These are phyloP conservation scores for Melampsora abietis-canadensis DNA, from an alignment of 1,284 basidiomycete genomes.

Conservation along the genomic window DNA sequence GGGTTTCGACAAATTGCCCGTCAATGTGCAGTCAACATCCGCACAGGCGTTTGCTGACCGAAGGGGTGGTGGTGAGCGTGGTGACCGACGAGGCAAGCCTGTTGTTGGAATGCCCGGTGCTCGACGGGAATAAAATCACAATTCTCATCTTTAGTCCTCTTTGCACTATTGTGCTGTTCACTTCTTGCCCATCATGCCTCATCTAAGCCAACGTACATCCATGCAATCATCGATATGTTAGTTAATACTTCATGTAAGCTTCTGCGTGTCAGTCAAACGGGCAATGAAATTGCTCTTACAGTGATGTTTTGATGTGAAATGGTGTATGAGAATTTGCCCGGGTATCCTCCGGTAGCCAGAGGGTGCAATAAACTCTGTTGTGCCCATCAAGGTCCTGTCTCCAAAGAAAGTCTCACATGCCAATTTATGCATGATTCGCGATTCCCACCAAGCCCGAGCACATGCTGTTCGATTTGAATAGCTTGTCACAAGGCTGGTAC, in stretches of 20 bases:
- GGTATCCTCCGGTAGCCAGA: no score
- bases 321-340: no score
- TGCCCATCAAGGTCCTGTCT: no score
- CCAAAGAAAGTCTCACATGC: no score
- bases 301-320: no score
- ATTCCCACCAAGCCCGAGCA: no score
- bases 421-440: no score
- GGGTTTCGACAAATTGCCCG: conserved; percentile 83
- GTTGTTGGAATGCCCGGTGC: conserved; percentile 43
- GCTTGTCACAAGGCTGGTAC: no score
- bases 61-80: conserved; percentile 16
- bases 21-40: conserved; percentile 65
- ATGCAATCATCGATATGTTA: conserved; percentile 2
- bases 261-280: background rate
- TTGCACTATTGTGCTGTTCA: background rate
- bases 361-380: no score
- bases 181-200: conserved; percentile 2
- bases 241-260: conserved; percentile 4
- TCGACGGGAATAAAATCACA: conserved; percentile 24
- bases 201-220: background rate
- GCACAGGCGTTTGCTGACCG: conserved; percentile 41
- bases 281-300: no score
- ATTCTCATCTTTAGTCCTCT: background rate
- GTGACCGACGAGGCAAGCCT: conserved; percentile 40
- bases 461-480: no score